A percentile compares a stretch with the other conserved stretches of the same genome.
phyloP scores from a whole-genome alignment of 1,284 basidiomycete species.

The Ceratobasidium papillatum region DNA sequence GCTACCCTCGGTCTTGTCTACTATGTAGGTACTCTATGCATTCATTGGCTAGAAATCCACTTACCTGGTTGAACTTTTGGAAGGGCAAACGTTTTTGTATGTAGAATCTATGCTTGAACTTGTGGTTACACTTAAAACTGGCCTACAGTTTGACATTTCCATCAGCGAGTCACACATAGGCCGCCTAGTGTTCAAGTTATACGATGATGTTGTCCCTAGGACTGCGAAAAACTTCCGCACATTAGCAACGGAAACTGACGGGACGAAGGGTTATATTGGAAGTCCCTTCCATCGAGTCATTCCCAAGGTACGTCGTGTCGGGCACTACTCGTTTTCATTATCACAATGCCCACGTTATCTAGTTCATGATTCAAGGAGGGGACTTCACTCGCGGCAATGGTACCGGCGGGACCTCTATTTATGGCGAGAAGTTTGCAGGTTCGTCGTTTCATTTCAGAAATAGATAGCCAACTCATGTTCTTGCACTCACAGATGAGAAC shows the following conservation, averaged over 20 bases:
- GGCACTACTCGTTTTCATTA: not conserved
- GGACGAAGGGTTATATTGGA: conserved; percentile 63
- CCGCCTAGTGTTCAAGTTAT: conserved; percentile 85
- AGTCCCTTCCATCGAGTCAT: conserved; percentile 86
- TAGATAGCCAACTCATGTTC: not conserved
- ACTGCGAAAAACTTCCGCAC: conserved; percentile 92
- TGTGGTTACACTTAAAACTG: not conserved
- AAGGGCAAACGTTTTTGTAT: not conserved
- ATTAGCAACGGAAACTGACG: conserved; percentile 79
- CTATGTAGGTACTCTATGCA: not conserved
- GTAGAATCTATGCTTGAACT: not conserved
- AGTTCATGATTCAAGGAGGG: conserved; percentile 79
- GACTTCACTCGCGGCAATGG: conserved; percentile 67
- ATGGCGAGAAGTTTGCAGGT: conserved; percentile 85
- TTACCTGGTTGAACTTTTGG: not conserved
- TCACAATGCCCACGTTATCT: not conserved
- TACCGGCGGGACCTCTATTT: conserved; percentile 93
- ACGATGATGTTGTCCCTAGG: conserved; percentile 71
- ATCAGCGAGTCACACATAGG: conserved; percentile 67
- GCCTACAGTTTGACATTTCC: conserved; percentile 76
- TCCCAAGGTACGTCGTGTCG: conserved; percentile 53
- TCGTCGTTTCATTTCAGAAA: conserved; percentile 45
- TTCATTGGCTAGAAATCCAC: not conserved
- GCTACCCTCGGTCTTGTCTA: not conserved
- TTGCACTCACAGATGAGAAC: conserved; percentile 44